These are phyloP conservation scores for Barnettozyma botsteinii DNA, from an alignment of 805 yeast genomes.

Conservation along the genomic window DNA sequence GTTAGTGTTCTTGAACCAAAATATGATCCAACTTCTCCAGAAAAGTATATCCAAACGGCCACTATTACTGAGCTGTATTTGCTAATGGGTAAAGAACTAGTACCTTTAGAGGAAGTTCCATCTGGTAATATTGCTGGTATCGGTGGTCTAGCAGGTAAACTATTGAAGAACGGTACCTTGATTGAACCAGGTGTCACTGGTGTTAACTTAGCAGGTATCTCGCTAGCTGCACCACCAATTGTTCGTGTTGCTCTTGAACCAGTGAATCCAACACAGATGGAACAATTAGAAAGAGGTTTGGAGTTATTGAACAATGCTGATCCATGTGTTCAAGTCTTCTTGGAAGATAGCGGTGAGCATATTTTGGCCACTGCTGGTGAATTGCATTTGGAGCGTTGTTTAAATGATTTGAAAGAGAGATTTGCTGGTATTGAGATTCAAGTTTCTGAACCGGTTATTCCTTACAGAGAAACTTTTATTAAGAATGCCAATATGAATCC, in stretches of 20 bases:
- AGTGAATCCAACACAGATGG: constrained; percentile 74
- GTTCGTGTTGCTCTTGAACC: constrained; percentile 97
- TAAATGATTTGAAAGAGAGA: constrained; percentile 83
- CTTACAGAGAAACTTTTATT: constrained; percentile 81
- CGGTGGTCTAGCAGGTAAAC: constrained; percentile 78
- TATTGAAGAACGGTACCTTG: constrained; percentile 83
- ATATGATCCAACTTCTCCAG: constrained; percentile 61
- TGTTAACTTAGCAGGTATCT: constrained; percentile 73
- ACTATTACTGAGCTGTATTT: constrained; percentile 66
- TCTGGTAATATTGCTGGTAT: constrained; percentile 95
- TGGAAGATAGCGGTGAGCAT: constrained; percentile 89
- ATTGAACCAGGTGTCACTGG: constrained; percentile 53
- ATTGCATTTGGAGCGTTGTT: constrained; percentile 88
- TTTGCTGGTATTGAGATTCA: constrained; percentile 89
- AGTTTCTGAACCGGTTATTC: constrained; percentile 88
- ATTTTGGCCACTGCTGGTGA: constrained; percentile 96
- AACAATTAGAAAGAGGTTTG: constrained; percentile 70
- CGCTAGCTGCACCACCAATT: constrained; percentile 78
- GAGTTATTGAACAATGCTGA: constrained; percentile 80
- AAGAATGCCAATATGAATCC: constrained; percentile 46
- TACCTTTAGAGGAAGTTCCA: constrained; percentile 73
- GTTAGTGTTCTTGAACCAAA: constrained; percentile 81
- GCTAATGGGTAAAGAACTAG: constrained; percentile 88
- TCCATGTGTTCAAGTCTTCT: constrained; percentile 85
- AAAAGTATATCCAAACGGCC: constrained; percentile 49